Conservation (phyloP, 306 rosid genomes). For the Gastrolobium bilobum region DNA sequence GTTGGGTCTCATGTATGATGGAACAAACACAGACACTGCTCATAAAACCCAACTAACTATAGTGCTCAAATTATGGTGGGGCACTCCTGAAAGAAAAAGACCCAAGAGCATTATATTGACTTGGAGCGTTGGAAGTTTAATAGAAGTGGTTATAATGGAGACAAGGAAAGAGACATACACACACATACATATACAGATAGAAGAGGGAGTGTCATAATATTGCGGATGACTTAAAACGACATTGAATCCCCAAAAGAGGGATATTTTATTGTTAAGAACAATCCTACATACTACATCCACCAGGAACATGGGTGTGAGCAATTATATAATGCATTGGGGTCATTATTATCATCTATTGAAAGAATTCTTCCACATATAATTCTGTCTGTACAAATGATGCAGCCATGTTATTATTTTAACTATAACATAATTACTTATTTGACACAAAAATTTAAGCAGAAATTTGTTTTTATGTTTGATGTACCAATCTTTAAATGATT, state of each 20-base stretch:
- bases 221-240: not conserved
- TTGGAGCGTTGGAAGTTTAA: conserved; percentile 8
- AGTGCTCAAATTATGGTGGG: conserved; percentile 15
- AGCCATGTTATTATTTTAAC: too few relatives aligned
- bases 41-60: not conserved
- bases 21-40: not conserved
- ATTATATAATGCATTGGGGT: not conserved
- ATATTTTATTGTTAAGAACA: not conserved
- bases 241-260: not conserved
- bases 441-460: too few relatives aligned
- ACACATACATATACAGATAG: not conserved
- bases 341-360: not conserved
- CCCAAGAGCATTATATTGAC: not conserved
- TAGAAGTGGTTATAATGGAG: conserved; percentile 18
- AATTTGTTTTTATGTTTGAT: not conserved
- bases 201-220: not conserved
- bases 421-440: too few relatives aligned
- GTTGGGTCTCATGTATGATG: not conserved
- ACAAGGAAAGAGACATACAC: conserved; percentile 18
- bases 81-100: conserved; percentile 1
- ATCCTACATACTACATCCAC: not conserved
- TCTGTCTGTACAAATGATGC: too few relatives aligned
- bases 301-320: not conserved
- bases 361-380: not conserved
- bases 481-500: not conserved